Evolutionary conservation across 1,139 yeast species (phyloP).

Genomic region (Debaryomyces sp.): DNA sequence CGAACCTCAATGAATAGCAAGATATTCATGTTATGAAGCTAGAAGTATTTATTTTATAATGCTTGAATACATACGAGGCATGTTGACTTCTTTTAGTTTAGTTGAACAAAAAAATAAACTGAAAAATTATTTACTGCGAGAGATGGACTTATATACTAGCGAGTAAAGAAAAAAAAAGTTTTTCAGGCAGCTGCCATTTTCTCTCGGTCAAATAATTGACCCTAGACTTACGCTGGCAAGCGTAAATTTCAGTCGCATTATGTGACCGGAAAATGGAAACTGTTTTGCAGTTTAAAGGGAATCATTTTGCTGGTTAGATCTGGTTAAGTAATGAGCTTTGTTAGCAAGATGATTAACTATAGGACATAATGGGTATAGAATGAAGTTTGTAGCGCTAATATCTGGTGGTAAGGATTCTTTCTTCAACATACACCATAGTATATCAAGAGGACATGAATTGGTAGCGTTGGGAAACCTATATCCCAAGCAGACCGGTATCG

Average conservation of each 20-base stretch:
- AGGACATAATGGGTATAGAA: slow-evolving; percentile 22
- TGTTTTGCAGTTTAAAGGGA: slow-evolving; percentile 9
- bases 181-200: slow-evolving; percentile 8
- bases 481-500: slow-evolving; percentile 52
- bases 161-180: slow-evolving; percentile 11
- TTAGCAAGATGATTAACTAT: background rate
- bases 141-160: slow-evolving; percentile 1
- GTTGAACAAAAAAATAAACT: slow-evolving; percentile 19
- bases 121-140: slow-evolving; percentile 8
- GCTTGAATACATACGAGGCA: slow-evolving; percentile 56
- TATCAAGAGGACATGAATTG: slow-evolving; percentile 79
- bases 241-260: background rate
- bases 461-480: slow-evolving; percentile 82
- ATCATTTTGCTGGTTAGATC: slow-evolving; percentile 5
- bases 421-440: slow-evolving; percentile 82
- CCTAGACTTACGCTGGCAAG: background rate
- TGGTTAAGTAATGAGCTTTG: background rate
- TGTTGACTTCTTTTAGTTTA: slow-evolving; percentile 33
- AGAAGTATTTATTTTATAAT: slow-evolving; percentile 1
- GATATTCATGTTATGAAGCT: slow-evolving; percentile 7
- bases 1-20: slow-evolving; percentile 54
- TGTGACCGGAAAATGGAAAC: slow-evolving; percentile 7
- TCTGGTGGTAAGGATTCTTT: slow-evolving; percentile 98
- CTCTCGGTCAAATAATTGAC: background rate
- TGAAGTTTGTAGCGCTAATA: slow-evolving; percentile 90